phyloP scores from a whole-genome alignment of 192 early-diverging fungal genomes.

The Entomortierella lignicola region DNA sequence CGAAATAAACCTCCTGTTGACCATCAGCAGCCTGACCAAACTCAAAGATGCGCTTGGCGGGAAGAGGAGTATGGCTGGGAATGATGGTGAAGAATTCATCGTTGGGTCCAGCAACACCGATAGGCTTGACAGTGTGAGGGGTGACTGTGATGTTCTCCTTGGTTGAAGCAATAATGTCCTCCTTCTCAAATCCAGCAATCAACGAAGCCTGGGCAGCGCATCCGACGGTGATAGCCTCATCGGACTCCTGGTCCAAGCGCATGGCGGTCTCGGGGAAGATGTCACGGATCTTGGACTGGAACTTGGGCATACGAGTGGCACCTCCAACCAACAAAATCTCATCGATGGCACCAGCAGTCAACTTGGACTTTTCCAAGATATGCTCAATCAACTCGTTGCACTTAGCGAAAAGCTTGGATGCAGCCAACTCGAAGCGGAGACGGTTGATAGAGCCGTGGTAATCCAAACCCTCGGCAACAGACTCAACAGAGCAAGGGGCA shows the following conservation, averaged over 20 bases:
- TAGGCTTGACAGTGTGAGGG: slow-evolving; percentile 74
- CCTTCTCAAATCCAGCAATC: slow-evolving; percentile 69
- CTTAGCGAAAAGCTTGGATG: slow-evolving; percentile 78
- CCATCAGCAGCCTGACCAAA: slow-evolving; percentile 73
- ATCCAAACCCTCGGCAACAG: slow-evolving; percentile 91
- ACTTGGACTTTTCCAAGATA: slow-evolving; percentile 73
- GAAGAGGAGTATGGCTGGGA: slow-evolving; percentile 86
- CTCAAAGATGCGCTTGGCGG: slow-evolving; percentile 80
- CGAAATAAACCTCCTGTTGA: slow-evolving; percentile 81
- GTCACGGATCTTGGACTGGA: slow-evolving; percentile 78
- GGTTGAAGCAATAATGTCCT: slow-evolving; percentile 66
- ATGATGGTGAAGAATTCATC: slow-evolving; percentile 84
- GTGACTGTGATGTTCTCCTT: slow-evolving; percentile 63
- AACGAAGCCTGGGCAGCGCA: slow-evolving; percentile 92
- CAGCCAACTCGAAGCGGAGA: slow-evolving; percentile 91
- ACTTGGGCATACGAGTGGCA: slow-evolving; percentile 85
- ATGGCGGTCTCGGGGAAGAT: slow-evolving; percentile 82
- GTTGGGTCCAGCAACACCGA: slow-evolving; percentile 81
- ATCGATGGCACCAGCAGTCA: slow-evolving; percentile 82
- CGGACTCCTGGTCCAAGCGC: slow-evolving; percentile 87
- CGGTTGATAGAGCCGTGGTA: slow-evolving; percentile 86
- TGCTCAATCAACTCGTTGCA: slow-evolving; percentile 74
- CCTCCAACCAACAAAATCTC: slow-evolving; percentile 91
- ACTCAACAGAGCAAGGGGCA: slow-evolving; percentile 94
- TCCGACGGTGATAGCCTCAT: slow-evolving; percentile 92